Evolutionary conservation across 1,139 yeast genomes (phyloP), one percentile per base, ranked within the genome.

Genomic region (Sugiyamaella pinicola): DNA sequence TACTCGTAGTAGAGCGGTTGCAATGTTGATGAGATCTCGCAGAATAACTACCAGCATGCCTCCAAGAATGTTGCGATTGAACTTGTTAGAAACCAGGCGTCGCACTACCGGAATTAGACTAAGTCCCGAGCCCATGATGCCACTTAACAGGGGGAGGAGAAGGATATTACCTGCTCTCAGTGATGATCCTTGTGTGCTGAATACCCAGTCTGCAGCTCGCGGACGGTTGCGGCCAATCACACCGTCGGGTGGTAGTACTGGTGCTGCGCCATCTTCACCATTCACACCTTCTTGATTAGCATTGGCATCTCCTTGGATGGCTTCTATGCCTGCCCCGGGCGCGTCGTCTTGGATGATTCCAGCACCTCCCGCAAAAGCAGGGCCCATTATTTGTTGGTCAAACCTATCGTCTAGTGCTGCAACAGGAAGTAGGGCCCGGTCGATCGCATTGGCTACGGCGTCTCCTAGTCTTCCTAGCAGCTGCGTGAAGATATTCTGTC

Each of bases 1-100:
- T 19, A 64, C 60, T 33, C 69, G 54, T 37, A 63, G 46, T 35
- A 58, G 57, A 6, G 69, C 66, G 1, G 65, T 62, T 2, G 59
- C 37, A 8, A 65, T 55, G 44, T 65, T 72, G 42, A 69, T 55
- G 22, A 70, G 47, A 56, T 80, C 83, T 49, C 78, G 75, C 5
- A 66, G 38, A 2, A 78, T 38, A 0, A 73, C 76, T 1, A 74
- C 76, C 1, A 64, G 53, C 8, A 68, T 58, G 56, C 80, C 74
- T 0, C 81, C 82, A 1, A 75, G 38, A 22, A 79, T 52, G 57
- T 79, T 80, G 33, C 79, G 67, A n/a, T 77, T 63, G 58, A 79
- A 68, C 58, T 64, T 57, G 15, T 60, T 62, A 26, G 60, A 64
- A 53, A 58, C 58, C 51, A 51, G 51, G 47, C 56, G 58, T 53